Base-by-base conservation (phyloP, 352 stramenopile genomes). In the Globisporangium paroecandrum region DNA sequence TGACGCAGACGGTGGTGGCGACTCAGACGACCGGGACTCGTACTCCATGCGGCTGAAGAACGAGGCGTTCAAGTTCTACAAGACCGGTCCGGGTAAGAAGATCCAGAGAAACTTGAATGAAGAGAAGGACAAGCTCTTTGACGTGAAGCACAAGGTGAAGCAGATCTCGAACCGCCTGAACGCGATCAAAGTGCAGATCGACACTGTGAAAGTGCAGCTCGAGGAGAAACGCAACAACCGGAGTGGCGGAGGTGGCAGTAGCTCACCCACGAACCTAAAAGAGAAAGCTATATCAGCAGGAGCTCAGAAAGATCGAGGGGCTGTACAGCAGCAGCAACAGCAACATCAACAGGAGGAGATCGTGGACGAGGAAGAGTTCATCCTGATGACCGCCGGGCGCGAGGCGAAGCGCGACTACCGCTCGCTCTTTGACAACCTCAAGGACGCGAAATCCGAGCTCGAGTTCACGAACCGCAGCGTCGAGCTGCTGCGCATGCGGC, bases 361-460 rank as follows among this genome's bases (percentile, higher is more conserved):
- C 34, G 87, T 98, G 24, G 93, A 98, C 62, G 92, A 98, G 69
- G 93, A 98, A 73, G 93, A 98, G 67, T 98, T 97, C 59, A 71
- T 93, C 12, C 65, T 97, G 15, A 93, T 96, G 84, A 91, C 82
- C 24, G 68, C 82, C 9, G 89, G 95, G 62, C 83, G 87, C 22
- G 87, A 95, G 57, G 86, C 86, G 4, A 97, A 98, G 68, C 87
- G 89, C 10, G 87, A 91, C 58, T 94, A 96, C 63, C 77, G 82
- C 4, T 84, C 80, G 24, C 74, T 93, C n/a, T 94, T 92, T 60
- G 87, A 94, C 63, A 83, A 91, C 46, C 78, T 94, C 27, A 95
- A 94, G 65, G 85, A 94, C n/a, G 85, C 79, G 9, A 89, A 84
- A 41, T 66, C 73, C 3, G 86, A 93, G 70, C 78, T 91, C 49